A percentile compares a stretch with the other conserved stretches of the same genome.
phyloP scores from a whole-genome alignment of 345 rosid species.

The Zanthoxylum bungeanum region DNA sequence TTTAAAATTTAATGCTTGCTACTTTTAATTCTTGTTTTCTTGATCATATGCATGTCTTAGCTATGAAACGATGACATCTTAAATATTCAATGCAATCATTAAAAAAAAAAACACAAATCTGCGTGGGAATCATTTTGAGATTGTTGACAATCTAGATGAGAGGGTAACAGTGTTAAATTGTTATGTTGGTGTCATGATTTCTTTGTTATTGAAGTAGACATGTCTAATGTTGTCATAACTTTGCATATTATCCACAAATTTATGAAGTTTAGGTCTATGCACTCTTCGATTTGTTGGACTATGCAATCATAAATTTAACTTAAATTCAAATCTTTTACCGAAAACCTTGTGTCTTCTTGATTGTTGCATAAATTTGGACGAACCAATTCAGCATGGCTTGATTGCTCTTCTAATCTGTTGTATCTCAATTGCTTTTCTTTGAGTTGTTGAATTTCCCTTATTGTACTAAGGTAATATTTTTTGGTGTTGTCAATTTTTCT shows the following conservation, averaged over 20 bases:
- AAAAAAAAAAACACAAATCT: neutral
- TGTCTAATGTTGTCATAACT: conserved; percentile 3
- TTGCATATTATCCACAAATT: conserved; percentile 10
- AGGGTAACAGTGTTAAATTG: neutral
- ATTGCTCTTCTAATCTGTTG: neutral
- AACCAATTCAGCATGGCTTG: neutral
- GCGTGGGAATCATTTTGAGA: conserved; percentile 31
- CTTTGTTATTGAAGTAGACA: conserved; percentile 3
- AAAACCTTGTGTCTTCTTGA: neutral
- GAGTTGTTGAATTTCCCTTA: neutral
- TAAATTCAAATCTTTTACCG: neutral
- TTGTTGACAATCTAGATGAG: neutral
- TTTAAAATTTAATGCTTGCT: neutral
- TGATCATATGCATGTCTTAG: conserved; percentile 10
- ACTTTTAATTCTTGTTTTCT: too few species aligned
- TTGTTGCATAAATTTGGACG: neutral
- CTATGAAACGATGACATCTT: conserved; percentile 4
- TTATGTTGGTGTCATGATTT: neutral
- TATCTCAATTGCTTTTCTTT: neutral
- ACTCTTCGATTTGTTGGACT: neutral
- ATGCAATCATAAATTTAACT: neutral
- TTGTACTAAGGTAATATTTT: too few species aligned
- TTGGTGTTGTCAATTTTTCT: neutral
- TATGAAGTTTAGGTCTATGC: neutral
- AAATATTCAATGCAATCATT: neutral